Conservation (phyloP, 495 filamentous ascomycete genomes). For the Evansstolkia leycettana region DNA sequence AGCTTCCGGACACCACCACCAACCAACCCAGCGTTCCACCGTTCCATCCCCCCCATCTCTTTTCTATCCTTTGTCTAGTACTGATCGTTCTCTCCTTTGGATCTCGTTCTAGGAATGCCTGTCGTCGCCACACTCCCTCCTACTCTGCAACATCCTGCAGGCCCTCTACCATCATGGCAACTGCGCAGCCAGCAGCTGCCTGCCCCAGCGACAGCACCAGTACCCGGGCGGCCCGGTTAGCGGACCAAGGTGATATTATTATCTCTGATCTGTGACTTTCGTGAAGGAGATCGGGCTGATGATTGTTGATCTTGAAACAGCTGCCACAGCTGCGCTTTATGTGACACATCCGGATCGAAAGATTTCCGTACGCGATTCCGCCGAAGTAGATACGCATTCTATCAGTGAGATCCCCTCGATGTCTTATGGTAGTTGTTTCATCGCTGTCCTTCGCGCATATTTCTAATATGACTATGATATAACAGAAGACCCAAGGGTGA, state of each 20-base stretch:
- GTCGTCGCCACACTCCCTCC: slow-evolving; percentile 1
- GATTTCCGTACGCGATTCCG: slow-evolving; percentile 21
- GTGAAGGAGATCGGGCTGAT: neutral
- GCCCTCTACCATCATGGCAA: slow-evolving; percentile 19
- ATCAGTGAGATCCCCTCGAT: slow-evolving; percentile 11
- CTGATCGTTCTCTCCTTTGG: slow-evolving; percentile 2
- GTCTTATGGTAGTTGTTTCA: neutral
- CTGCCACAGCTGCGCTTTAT: slow-evolving; percentile 41
- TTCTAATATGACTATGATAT: neutral
- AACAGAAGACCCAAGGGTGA: slow-evolving; percentile 53
- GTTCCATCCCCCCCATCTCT: slow-evolving; percentile 1
- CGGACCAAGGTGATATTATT: slow-evolving; percentile 27
- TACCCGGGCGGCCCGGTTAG: slow-evolving; percentile 20
- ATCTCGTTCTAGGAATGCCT: slow-evolving; percentile 8
- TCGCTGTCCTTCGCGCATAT: neutral
- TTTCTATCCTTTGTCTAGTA: slow-evolving; percentile 3
- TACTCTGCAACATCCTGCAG: slow-evolving; percentile 3
- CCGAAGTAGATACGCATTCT: slow-evolving; percentile 10
- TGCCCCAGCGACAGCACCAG: neutral
- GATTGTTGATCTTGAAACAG: slow-evolving; percentile 9
- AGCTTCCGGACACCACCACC: slow-evolving; percentile 15
- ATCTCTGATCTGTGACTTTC: slow-evolving; percentile 1
- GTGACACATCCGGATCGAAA: slow-evolving; percentile 33
- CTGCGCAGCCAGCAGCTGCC: slow-evolving; percentile 2
- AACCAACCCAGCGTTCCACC: neutral